These are phyloP conservation scores for Chlorella variabilis DNA, from an alignment of 163 green algal genomes.

Conservation along the genomic window DNA sequence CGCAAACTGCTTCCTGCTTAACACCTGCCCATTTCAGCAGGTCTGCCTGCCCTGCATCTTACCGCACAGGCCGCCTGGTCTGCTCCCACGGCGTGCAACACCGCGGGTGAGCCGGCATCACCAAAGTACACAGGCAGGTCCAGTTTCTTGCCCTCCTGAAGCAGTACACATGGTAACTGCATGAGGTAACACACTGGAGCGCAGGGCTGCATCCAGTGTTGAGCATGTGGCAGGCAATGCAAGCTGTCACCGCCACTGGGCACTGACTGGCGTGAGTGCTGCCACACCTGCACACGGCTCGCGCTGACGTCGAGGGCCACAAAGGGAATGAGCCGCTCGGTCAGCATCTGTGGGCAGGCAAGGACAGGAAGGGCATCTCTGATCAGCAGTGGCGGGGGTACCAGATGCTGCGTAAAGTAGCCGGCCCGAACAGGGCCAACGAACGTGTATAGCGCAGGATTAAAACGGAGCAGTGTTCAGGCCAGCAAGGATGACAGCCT, in stretches of 20 bases:
- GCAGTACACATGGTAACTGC: neutral
- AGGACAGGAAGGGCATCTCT: neutral
- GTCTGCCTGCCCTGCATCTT: too few relatives aligned
- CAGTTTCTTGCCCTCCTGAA: conserved; percentile 71
- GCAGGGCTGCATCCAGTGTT: neutral
- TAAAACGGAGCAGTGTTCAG: too few relatives aligned
- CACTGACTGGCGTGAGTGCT: too few relatives aligned
- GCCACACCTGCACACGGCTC: conserved; percentile 67
- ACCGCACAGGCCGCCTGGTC: conserved; percentile 90
- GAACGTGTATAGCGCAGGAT: too few relatives aligned
- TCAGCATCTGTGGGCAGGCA: conserved; percentile 79
- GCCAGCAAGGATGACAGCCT: too few relatives aligned
- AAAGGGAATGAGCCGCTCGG: conserved; percentile 96
- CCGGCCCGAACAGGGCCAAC: too few relatives aligned
- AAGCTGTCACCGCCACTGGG: too few relatives aligned
- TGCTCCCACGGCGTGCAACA: conserved; percentile 92
- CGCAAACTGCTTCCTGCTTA: too few relatives aligned
- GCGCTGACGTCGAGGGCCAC: conserved; percentile 93
- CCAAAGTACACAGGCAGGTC: conserved; percentile 99
- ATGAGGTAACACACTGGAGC: neutral
- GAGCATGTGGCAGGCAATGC: neutral
- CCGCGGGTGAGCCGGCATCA: conserved; percentile 88
- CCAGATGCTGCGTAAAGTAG: too few relatives aligned
- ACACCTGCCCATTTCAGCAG: too few relatives aligned
- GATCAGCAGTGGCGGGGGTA: too few relatives aligned